Conservation (phyloP, 2,329 filamentous ascomycete species). For the Camptophora hylomeconis region DNA sequence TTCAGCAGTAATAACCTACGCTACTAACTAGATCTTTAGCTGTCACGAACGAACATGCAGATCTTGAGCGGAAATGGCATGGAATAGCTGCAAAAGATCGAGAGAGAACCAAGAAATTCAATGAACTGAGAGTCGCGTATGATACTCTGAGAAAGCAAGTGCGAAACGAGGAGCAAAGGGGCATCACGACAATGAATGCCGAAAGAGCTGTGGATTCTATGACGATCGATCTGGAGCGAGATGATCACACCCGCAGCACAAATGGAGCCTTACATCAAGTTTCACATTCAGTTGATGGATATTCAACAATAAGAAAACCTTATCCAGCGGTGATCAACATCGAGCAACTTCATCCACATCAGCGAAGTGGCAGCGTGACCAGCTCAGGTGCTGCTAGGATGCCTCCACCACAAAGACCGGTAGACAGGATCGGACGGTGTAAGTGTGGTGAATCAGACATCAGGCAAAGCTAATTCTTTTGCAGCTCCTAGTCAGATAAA, state of each 20-base stretch:
- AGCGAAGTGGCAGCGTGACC: slow-evolving; percentile 28
- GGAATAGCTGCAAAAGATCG: slow-evolving; percentile 54
- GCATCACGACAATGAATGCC: slow-evolving; percentile 41
- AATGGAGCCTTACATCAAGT: not conserved
- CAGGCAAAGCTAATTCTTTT: no score
- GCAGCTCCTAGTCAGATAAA: no score
- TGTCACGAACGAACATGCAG: slow-evolving; percentile 49
- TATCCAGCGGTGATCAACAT: slow-evolving; percentile 21
- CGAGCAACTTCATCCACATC: slow-evolving; percentile 27
- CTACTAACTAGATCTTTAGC: slow-evolving; percentile 23
- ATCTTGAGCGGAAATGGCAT: slow-evolving; percentile 56
- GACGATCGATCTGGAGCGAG: slow-evolving; percentile 11
- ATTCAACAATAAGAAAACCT: slow-evolving; percentile 14
- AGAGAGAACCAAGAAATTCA: slow-evolving; percentile 57
- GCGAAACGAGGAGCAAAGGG: slow-evolving; percentile 40
- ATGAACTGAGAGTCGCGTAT: slow-evolving; percentile 53
- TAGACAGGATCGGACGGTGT: no score
- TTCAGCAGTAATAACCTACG: slow-evolving; percentile 19
- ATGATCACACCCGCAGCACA: slow-evolving; percentile 14
- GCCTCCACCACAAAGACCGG: no score
- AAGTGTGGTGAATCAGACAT: no score
- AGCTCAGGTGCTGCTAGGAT: no score
- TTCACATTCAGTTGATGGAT: not conserved
- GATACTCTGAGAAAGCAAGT: slow-evolving; percentile 43
- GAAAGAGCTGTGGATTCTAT: slow-evolving; percentile 32